Conservation (phyloP, 2,329 filamentous ascomycete species). For the Fusarium pininemorale region DNA sequence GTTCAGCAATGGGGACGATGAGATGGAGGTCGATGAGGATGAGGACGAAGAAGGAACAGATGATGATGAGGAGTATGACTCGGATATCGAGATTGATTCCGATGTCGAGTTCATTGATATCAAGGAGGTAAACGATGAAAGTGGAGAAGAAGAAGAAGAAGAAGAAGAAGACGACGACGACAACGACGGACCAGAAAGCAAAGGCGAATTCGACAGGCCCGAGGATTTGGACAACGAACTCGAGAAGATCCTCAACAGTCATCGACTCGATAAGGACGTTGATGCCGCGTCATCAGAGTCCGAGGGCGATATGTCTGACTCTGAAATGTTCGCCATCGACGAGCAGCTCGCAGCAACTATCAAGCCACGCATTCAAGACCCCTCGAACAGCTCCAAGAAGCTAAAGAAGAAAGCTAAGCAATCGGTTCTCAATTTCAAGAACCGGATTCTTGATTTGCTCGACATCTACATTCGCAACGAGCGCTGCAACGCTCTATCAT, state of each 20-base stretch:
- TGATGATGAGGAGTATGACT: conserved; percentile 53
- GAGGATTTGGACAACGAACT: conserved; percentile 76
- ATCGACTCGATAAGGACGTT: conserved; percentile 67
- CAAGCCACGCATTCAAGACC: conserved; percentile 73
- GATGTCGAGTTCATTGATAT: conserved; percentile 62
- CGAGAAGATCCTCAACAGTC: conserved; percentile 79
- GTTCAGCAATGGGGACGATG: conserved; percentile 75
- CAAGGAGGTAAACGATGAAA: conserved; percentile 53
- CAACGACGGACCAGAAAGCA: conserved; percentile 52
- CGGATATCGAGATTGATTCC: conserved; percentile 60
- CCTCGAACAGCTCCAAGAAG: conserved; percentile 74
- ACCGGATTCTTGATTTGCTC: conserved; percentile 87
- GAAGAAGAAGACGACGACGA: conserved; percentile 55
- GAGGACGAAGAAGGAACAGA: conserved; percentile 53
- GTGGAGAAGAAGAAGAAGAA: conserved; percentile 56
- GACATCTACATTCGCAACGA: conserved; percentile 86
- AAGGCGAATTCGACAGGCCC: conserved; percentile 53
- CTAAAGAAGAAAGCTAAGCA: conserved; percentile 88
- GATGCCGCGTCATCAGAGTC: conserved; percentile 66
- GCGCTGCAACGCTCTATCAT: conserved; percentile 71
- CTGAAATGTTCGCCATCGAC: conserved; percentile 92
- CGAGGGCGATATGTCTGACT: conserved; percentile 90
- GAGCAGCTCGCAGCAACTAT: conserved; percentile 86
- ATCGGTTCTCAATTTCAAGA: conserved; percentile 93
- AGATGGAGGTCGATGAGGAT: conserved; percentile 60